Conservation (phyloP, 2,329 filamentous ascomycete species). For the Raffaelea arxii region DNA sequence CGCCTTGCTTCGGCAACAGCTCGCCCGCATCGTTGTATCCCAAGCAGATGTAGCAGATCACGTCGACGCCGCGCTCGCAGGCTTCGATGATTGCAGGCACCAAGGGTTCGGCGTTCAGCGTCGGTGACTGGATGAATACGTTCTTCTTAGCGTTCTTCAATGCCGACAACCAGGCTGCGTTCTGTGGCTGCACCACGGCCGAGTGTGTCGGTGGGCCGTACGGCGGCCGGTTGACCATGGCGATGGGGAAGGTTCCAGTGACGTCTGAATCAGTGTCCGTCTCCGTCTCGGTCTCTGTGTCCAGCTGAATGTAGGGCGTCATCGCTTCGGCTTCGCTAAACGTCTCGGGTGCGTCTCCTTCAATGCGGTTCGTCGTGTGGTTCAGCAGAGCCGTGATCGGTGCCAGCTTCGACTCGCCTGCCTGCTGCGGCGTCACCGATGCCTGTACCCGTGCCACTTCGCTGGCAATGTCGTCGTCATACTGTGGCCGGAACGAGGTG, state of each 20-base stretch:
- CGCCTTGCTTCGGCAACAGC: slow-evolving; percentile 64
- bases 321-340: slow-evolving; percentile 43
- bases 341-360: slow-evolving; percentile 44
- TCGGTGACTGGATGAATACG: slow-evolving; percentile 72
- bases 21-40: slow-evolving; percentile 75
- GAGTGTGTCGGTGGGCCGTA: slow-evolving; percentile 54
- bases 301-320: slow-evolving; percentile 54
- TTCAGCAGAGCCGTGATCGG: slow-evolving; percentile 59
- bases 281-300: too few species aligned
- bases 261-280: too few species aligned
- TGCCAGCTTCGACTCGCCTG: slow-evolving; percentile 44
- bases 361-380: slow-evolving; percentile 42
- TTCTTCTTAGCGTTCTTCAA: slow-evolving; percentile 51
- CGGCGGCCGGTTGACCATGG: slow-evolving; percentile 59
- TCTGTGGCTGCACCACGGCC: slow-evolving; percentile 58
- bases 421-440: slow-evolving; percentile 36
- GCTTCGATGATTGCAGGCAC: slow-evolving; percentile 54
- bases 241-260: slow-evolving; percentile 56
- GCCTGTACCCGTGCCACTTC: slow-evolving; percentile 56
- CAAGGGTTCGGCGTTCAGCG: slow-evolving; percentile 62
- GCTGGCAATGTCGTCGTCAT: slow-evolving; percentile 48
- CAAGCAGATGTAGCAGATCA: slow-evolving; percentile 63
- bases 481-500: slow-evolving; percentile 49
- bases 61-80: slow-evolving; percentile 55
- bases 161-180: slow-evolving; percentile 63